Percentiles rank a stretch among this genome's conserved stretches.
These are phyloP conservation scores for Skeletonema costatum DNA, from an alignment of 108 stramenopile genomes.

Conservation along the genomic window DNA sequence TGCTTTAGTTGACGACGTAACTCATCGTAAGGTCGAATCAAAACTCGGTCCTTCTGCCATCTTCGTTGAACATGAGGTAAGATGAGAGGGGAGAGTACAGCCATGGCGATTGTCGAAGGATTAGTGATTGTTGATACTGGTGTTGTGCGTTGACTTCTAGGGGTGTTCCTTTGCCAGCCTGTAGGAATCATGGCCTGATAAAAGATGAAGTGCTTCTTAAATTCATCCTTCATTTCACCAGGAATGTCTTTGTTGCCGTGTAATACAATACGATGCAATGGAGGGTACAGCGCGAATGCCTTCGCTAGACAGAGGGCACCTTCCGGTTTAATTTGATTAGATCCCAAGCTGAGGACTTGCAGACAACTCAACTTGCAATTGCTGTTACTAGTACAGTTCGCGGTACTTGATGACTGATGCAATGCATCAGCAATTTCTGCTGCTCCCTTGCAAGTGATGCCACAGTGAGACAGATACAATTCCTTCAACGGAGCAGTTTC, in stretches of 20 bases:
- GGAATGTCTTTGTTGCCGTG: constrained; percentile 13
- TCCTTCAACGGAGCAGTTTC: constrained; percentile 12
- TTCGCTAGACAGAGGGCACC: constrained; percentile 12
- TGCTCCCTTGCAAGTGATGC: constrained; percentile 17
- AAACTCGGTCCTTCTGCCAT: constrained; percentile 25
- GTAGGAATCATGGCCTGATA: constrained; percentile 1
- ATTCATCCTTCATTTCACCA: neutral
- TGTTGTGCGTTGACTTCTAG: neutral
- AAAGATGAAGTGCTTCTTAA: neutral
- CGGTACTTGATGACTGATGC: neutral
- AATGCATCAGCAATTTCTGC: constrained; percentile 13
- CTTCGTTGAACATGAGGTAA: constrained; percentile 8
- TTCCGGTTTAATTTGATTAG: constrained; percentile 15
- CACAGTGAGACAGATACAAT: constrained; percentile 32
- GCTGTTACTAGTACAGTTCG: neutral
- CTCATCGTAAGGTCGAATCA: constrained; percentile 21
- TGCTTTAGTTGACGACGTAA: constrained; percentile 11
- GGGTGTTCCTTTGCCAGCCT: constrained; percentile 9
- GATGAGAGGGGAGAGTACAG: constrained; percentile 18
- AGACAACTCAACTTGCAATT: constrained; percentile 13
- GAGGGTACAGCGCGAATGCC: constrained; percentile 16
- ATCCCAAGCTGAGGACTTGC: constrained; percentile 33
- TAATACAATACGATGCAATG: constrained; percentile 26
- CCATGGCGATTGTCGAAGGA: constrained; percentile 1
- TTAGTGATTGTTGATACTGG: neutral